phyloP scores from a whole-genome alignment of 2,329 filamentous ascomycete species.

The Whalleya microplaca region DNA sequence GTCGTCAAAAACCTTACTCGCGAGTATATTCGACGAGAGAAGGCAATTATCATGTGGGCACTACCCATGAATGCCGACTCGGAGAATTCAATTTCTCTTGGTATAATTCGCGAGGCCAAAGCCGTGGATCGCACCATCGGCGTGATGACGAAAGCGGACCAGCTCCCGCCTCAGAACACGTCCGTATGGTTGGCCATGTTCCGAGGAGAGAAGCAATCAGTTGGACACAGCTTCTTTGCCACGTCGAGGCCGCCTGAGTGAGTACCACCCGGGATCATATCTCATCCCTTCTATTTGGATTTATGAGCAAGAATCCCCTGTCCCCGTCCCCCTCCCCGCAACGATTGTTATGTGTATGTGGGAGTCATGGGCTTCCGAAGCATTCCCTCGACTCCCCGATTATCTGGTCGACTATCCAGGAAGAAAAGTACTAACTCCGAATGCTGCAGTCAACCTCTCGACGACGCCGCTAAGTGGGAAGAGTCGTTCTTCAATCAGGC shows the following conservation, averaged over 20 bases:
- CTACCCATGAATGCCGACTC: constrained; percentile 79
- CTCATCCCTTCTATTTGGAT: too few species aligned
- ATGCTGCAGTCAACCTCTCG: constrained; percentile 47
- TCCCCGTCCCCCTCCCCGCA: too few species aligned
- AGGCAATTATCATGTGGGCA: constrained; percentile 77
- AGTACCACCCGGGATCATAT: not conserved
- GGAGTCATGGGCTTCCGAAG: too few species aligned
- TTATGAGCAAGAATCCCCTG: too few species aligned
- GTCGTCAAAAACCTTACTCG: constrained; percentile 73
- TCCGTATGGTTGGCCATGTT: constrained; percentile 68
- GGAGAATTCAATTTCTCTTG: constrained; percentile 72
- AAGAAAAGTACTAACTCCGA: constrained; percentile 12
- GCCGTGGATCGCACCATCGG: constrained; percentile 68
- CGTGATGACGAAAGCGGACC: constrained; percentile 85
- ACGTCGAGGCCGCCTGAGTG: constrained; percentile 66
- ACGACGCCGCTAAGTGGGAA: constrained; percentile 56
- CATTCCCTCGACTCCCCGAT: too few species aligned
- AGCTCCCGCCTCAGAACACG: constrained; percentile 56
- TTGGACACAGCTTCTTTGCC: constrained; percentile 79
- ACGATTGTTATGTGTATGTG: too few species aligned
- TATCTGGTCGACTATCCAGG: too few species aligned
- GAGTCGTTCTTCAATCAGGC: constrained; percentile 53
- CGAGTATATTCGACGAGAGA: constrained; percentile 69
- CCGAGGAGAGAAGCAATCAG: constrained; percentile 59
- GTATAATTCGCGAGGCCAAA: constrained; percentile 60